Evolutionary conservation across 1,284 basidiomycete genomes (phyloP).

Genomic region (Ustilago crameri): DNA sequence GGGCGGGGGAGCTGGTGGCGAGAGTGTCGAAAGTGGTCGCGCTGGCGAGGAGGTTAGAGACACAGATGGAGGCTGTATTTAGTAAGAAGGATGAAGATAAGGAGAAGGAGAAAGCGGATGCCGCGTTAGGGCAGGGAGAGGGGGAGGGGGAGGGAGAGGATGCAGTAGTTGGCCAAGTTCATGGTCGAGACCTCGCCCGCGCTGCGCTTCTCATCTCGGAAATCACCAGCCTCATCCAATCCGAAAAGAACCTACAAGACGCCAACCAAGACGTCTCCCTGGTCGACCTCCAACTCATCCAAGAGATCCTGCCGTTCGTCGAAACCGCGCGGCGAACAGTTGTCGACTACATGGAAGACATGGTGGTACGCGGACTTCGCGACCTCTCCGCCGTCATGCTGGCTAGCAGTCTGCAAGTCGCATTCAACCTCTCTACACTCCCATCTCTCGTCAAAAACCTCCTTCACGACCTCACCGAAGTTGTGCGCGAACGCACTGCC

Average conservation of each 20-base stretch:
- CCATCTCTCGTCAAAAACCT: constrained; percentile 84
- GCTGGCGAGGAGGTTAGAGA: constrained; percentile 42
- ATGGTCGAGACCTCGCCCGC: constrained; percentile 47
- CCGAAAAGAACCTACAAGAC: neutral
- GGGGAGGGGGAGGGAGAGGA: constrained; percentile 25
- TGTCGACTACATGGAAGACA: constrained; percentile 60
- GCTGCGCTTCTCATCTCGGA: constrained; percentile 50
- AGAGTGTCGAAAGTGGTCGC: constrained; percentile 26
- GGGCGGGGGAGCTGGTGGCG: constrained; percentile 31
- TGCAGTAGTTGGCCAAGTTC: constrained; percentile 38
- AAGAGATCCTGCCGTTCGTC: constrained; percentile 35
- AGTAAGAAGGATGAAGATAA: neutral
- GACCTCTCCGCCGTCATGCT: constrained; percentile 73
- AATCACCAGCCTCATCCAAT: constrained; percentile 18
- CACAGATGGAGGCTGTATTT: constrained; percentile 49
- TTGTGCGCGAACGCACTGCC: constrained; percentile 80
- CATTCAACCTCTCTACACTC: constrained; percentile 87
- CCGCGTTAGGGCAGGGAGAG: too few relatives aligned
- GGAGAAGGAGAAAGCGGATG: constrained; percentile 8
- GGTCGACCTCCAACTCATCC: constrained; percentile 34
- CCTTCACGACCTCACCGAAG: constrained; percentile 82
- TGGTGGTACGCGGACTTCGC: constrained; percentile 56
- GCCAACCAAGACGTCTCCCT: constrained; percentile 57
- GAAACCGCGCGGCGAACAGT: constrained; percentile 43
- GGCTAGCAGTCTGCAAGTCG: constrained; percentile 90